Base-by-base conservation (phyloP, 164 flowering plant genomes). In the Aristolochia californica region DNA sequence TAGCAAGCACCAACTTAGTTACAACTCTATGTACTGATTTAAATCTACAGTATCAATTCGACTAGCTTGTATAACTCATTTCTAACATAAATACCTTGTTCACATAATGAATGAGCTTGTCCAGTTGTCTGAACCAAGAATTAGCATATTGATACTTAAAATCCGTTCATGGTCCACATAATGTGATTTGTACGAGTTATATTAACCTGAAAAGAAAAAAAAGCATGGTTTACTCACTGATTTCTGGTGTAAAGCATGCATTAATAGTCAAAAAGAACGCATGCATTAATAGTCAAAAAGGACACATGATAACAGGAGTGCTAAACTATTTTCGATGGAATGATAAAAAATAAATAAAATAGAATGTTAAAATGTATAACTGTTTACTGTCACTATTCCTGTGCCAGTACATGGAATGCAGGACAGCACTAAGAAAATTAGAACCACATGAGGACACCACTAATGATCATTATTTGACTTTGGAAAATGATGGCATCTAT, bases 151-250 rank as follows among this genome's bases (percentile, higher is more conserved):
- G 99, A 68, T 93, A 93, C 69, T 78, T 79, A 62, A 89, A 93
- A 71, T 93, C 96, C 48, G 88, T 81, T 65, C 99, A 89, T 89
- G 24, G 97, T 89, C 84, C 85, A 93, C 97, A 93, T 89, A 53
- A 89, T 71, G 68, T 89, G 99, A 73, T 93, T 84, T 66, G 96
- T 82, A 26, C 96, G 78, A 55, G 96, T 93, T 34, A 89, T 74
- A 56, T 93, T 89, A 20, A 91, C 96, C 99, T 89, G 87, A 56
- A 18, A 56, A 12, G 24, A 13, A 40, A 21, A 38, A 21, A 56
- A 17, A 55, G 25, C 34, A 27, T 26, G 5, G n/a, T 9, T 8
- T 11, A 22, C 9, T 15, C 7, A 43, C 2, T 15, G 23, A 17
- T 5, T 3, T 15, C 11, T 25, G 13, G 11, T 13, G n/a, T 23